Percentiles rank a stretch among this genome's conserved stretches.
Conservation (phyloP, 164 flowering plant species). For the Akebia trifoliata region DNA sequence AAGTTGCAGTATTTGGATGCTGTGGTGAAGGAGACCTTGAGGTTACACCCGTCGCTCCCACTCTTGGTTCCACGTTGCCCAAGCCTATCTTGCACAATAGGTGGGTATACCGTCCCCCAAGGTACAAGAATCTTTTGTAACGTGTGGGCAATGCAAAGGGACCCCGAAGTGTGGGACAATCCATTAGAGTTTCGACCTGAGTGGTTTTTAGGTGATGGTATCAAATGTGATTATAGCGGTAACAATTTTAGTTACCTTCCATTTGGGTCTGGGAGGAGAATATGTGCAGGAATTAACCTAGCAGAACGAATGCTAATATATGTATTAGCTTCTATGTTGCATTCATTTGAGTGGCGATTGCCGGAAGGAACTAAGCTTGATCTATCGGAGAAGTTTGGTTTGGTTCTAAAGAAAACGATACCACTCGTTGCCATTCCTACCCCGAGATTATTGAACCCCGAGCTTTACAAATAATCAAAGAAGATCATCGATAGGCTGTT, state of each 20-base stretch:
- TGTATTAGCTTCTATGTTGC: constrained; percentile 35
- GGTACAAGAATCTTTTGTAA: constrained; percentile 31
- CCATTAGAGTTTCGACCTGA: constrained; percentile 31
- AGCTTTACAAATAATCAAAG: too few species aligned
- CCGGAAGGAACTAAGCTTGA: constrained; percentile 19
- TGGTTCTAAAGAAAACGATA: constrained; percentile 2
- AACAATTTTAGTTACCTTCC: constrained; percentile 34
- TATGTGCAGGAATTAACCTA: constrained; percentile 40
- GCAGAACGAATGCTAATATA: constrained; percentile 31
- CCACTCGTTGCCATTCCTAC: constrained; percentile 20
- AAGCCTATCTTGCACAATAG: constrained; percentile 17
- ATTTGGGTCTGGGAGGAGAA: constrained; percentile 51
- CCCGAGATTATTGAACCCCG: constrained; percentile 26
- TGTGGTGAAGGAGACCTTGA: constrained; percentile 34
- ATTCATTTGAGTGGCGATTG: constrained; percentile 29
- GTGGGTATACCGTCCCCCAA: constrained; percentile 32
- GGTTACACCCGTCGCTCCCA: constrained; percentile 33
- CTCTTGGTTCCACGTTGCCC: constrained; percentile 20
- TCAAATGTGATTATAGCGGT: constrained; percentile 20
- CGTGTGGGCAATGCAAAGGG: constrained; percentile 40
- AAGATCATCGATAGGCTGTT: too few species aligned
- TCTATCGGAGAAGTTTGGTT: constrained; percentile 21
- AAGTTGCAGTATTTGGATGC: constrained; percentile 33
- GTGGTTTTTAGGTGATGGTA: constrained; percentile 16
- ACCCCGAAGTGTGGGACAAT: constrained; percentile 37